Evolutionary conservation across 192 early-diverging fungal genomes (phyloP), one percentile per base, ranked within the genome.

Genomic region (Coemansia sp.): DNA sequence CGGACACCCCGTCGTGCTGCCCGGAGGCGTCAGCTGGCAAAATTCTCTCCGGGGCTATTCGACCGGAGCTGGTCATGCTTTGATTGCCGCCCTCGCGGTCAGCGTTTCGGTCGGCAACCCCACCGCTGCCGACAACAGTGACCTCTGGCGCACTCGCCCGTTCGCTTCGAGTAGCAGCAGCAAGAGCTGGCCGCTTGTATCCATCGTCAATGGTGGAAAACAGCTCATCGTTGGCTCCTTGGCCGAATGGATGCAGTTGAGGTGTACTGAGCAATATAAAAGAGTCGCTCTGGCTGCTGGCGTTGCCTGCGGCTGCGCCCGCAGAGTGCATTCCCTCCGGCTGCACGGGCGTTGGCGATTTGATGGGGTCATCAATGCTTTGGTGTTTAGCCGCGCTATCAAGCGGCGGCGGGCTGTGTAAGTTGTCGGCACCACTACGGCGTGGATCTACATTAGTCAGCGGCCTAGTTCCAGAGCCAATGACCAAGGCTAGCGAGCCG

Each of bases 261-360:
- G 72, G 68, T 43, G 61, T 68, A 35, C 72, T 76, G 13, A 76
- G 54, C 13, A 76, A 8, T 19, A 76, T 68, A 35, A 76, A 76
- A 29, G 72, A 76, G 30, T 76, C 72, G 42, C 58, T 30, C 40
- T 68, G 72, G 50, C 65, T 76, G 37, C 54, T 46, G 4, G 22
- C 19, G 17, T 47, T 56, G 19, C 53, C 42, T 5, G 38, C 32
- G 9, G 36, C 26, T 4, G 26, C 35, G 1, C 27, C 10, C 4
- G 25, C 47, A n/a, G 49, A 49, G 45, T 13, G 1, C n/a, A 30
- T 17, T 25, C 18, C 11, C 29, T 8, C 55, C 26, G 42, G 22
- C 14, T 33, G 32, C 4, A 32, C 31, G 8, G 40, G 19, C 9
- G 14, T 33, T 3, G 55, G 21, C 5, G 31, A 34, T 32, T 30